These are phyloP conservation scores for Hyphopichia homilentoma DNA, from an alignment of 805 yeast species.

Conservation along the genomic window DNA sequence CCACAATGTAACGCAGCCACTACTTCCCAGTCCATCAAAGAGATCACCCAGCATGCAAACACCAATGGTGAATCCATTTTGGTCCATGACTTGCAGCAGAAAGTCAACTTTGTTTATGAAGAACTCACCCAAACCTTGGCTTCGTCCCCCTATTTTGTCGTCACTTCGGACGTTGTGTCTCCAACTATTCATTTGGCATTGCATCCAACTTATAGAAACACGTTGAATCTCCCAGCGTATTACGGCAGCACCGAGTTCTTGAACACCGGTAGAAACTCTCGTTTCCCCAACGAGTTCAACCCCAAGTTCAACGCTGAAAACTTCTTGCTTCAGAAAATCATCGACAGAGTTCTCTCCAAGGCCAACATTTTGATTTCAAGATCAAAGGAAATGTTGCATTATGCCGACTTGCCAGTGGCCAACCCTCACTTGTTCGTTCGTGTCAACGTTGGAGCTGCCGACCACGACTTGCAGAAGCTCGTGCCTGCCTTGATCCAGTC, in stretches of 20 bases:
- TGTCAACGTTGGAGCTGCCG: slow-evolving; percentile 24
- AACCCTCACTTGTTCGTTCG: slow-evolving; percentile 35
- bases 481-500: background rate
- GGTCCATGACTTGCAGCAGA: slow-evolving; percentile 34
- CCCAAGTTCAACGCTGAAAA: slow-evolving; percentile 50
- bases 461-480: slow-evolving; percentile 17
- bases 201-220: slow-evolving; percentile 40
- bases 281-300: slow-evolving; percentile 39
- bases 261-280: slow-evolving; percentile 43
- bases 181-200: slow-evolving; percentile 71
- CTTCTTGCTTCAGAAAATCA: slow-evolving; percentile 60
- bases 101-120: slow-evolving; percentile 36
- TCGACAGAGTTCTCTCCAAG: slow-evolving; percentile 49
- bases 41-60: slow-evolving; percentile 36
- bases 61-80: slow-evolving; percentile 24
- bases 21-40: slow-evolving; percentile 49
- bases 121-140: slow-evolving; percentile 36
- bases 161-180: slow-evolving; percentile 57
- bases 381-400: slow-evolving; percentile 59
- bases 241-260: slow-evolving; percentile 47
- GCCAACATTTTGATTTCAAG: slow-evolving; percentile 62
- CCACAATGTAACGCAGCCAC: slow-evolving; percentile 86
- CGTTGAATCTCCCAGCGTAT: slow-evolving; percentile 43
- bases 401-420: slow-evolving; percentile 62
- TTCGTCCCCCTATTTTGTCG: slow-evolving; percentile 38